Base-by-base conservation (phyloP, 768 basidiomycete genomes). In the Russula sp. region DNA sequence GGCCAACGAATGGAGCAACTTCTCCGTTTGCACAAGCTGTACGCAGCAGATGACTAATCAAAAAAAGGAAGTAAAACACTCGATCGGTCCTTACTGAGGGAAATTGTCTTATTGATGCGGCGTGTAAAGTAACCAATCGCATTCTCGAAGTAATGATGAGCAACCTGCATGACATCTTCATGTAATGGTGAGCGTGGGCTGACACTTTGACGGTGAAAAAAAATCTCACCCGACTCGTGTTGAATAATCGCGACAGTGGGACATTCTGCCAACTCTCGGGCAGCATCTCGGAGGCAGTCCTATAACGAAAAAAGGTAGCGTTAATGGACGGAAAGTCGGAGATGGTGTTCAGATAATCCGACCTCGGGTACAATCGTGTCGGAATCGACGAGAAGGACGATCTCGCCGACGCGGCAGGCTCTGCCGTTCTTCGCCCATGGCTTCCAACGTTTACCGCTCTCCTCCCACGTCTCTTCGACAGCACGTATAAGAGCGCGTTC, bases 151-250 rank as follows among this genome's bases (percentile, higher is more conserved):
- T 79, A 82, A 65, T 81, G 78, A 62, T 77, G 72, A n/a, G 77
- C 80, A 60, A 81, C 81, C 71, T 82, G 79, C 79, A 82, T 81
- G 64, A 82, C 81, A 59, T 78, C 77, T 77, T 60, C 71, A 69
- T 52, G 65, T 7, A 54, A 16, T 66, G 25, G 22, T 64, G 71
- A 72, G 72, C 60, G 70, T 72, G 34, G 58, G 18, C 47, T n/a
- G 20, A 42, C 7, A 29, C n/a, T 25, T 36, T n/a, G 42, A n/a
- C 25, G 10, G 13, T n/a, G 36, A 25, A 43, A 65, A 43, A 65
- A 42, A 42, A 32, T 59, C 69, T 64, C 53, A 73, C 71, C 79
- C 7, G 77, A 78, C 63, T 75, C 77, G 62, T 82, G 80, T 71
- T 81, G 81, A 63, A 82, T 78, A 67, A 81, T 78, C 6, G 76